Percentiles rank a stretch among this genome's conserved stretches.
Conservation (phyloP, 805 yeast genomes). For the Candida yuanshanica region DNA sequence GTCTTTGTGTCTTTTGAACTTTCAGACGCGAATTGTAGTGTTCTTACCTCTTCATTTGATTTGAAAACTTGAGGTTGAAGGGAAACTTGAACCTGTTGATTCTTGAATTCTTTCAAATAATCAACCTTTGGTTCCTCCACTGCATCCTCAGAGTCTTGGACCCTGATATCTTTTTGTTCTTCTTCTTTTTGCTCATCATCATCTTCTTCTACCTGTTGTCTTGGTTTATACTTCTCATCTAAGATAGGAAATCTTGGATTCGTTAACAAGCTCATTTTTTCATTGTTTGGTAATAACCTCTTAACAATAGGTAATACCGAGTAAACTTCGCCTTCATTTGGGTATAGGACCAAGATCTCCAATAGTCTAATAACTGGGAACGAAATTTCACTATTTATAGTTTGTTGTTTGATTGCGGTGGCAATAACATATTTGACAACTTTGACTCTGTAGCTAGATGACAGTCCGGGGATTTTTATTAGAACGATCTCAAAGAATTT, state of each 20-base stretch:
- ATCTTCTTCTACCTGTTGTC: conserved; percentile 23
- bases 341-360: conserved; percentile 56
- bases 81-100: conserved; percentile 5
- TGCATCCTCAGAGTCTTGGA: conserved; percentile 5
- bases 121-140: conserved; percentile 7
- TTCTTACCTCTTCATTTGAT: conserved; percentile 19
- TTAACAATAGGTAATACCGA: conserved; percentile 70
- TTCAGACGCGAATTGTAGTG: conserved; percentile 18
- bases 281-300: conserved; percentile 42
- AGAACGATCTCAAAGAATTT: conserved; percentile 46
- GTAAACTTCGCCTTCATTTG: conserved; percentile 52
- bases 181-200: conserved; percentile 23
- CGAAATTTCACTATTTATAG: conserved; percentile 25
- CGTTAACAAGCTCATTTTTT: conserved; percentile 50
- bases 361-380: conserved; percentile 33
- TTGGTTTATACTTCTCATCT: conserved; percentile 17
- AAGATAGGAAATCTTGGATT: conserved; percentile 69
- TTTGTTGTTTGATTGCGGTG: conserved; percentile 29
- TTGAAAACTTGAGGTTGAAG: conserved; percentile 15
- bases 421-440: conserved; percentile 43
- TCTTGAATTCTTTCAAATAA: conserved; percentile 14
- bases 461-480: conserved; percentile 40
- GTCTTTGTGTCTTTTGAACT: conserved; percentile 9
- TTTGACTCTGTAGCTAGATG: conserved; percentile 58
- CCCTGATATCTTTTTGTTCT: conserved; percentile 14